Conservation (phyloP, 2,329 filamentous ascomycete species). For the Paecilomyces dactylethromorphus region DNA sequence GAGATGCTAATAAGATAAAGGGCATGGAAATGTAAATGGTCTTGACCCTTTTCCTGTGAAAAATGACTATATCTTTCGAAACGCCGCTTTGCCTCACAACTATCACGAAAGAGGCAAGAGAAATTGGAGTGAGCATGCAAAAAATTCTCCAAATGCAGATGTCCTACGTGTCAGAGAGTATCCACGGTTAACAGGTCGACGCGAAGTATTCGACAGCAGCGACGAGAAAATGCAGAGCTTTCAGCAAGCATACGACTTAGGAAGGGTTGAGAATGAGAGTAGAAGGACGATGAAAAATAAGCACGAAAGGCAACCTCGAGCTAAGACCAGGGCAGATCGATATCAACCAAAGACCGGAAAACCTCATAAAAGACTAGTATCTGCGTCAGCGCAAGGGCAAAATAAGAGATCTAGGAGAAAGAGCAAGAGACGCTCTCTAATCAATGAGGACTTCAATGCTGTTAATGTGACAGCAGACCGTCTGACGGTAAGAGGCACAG, state of each 20-base stretch:
- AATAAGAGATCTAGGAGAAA: conserved; percentile 18
- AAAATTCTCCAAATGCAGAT: background rate
- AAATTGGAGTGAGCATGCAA: background rate
- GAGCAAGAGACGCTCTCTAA: conserved; percentile 35
- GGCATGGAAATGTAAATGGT: background rate
- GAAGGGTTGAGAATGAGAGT: background rate
- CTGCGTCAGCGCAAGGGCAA: conserved; percentile 3
- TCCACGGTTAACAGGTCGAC: background rate
- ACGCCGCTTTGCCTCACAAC: background rate
- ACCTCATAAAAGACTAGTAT: background rate
- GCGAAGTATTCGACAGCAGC: background rate
- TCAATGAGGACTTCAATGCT: conserved; percentile 49
- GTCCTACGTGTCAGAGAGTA: background rate
- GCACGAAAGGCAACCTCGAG: conserved; percentile 48
- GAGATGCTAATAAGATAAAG: background rate
- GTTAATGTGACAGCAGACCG: conserved; percentile 46
- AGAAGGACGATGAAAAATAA: conserved; percentile 2
- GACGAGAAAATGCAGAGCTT: too few species aligned
- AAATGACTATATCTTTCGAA: background rate
- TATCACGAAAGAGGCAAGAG: background rate
- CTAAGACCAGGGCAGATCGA: conserved; percentile 51
- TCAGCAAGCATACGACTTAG: background rate
- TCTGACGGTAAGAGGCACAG: conserved; percentile 41
- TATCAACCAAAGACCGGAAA: conserved; percentile 42
- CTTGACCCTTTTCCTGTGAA: background rate